Evolutionary conservation across 2,329 filamentous ascomycete genomes (phyloP).

Genomic region (Macroventuria anomochaeta): DNA sequence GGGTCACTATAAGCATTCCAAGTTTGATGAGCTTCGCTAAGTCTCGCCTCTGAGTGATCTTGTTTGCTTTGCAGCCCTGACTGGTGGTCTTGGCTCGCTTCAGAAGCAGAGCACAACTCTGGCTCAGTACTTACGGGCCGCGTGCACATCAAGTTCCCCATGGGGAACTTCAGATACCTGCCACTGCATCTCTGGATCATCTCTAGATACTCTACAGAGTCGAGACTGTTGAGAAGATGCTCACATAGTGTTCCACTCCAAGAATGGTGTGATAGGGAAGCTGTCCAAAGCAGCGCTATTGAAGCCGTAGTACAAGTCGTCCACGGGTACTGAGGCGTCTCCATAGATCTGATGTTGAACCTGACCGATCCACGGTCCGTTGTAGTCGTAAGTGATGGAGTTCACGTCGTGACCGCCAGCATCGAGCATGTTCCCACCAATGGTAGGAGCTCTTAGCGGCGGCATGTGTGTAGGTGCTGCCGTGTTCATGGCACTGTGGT

Average conservation of each 20-base stretch:
- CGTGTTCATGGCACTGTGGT: conserved; percentile 1
- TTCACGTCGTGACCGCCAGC: background rate
- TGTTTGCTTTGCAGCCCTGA: no score
- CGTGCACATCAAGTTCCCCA: no score
- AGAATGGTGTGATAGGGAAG: conserved; percentile 23
- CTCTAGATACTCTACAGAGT: no score
- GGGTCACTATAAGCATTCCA: background rate
- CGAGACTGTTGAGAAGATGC: background rate
- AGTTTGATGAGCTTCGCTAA: background rate
- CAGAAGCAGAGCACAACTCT: background rate
- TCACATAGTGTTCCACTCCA: conserved; percentile 25
- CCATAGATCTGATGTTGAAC: conserved; percentile 21
- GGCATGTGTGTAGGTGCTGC: conserved; percentile 13
- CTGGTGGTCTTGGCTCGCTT: background rate
- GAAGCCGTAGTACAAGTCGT: conserved; percentile 36
- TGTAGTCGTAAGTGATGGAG: conserved; percentile 17
- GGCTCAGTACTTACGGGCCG: background rate
- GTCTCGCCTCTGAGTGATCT: background rate
- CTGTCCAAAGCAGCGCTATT: conserved; percentile 36
- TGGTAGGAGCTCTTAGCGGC: background rate
- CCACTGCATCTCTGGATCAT: no score
- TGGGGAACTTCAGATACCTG: background rate
- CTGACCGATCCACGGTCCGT: conserved; percentile 18
- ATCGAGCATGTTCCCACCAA: background rate
- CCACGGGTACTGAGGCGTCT: conserved; percentile 26